A percentile compares a stretch with the other conserved stretches of the same genome.
phyloP scores from a whole-genome alignment of 1,139 yeast genomes.

The Nematodospora anomalae region DNA sequence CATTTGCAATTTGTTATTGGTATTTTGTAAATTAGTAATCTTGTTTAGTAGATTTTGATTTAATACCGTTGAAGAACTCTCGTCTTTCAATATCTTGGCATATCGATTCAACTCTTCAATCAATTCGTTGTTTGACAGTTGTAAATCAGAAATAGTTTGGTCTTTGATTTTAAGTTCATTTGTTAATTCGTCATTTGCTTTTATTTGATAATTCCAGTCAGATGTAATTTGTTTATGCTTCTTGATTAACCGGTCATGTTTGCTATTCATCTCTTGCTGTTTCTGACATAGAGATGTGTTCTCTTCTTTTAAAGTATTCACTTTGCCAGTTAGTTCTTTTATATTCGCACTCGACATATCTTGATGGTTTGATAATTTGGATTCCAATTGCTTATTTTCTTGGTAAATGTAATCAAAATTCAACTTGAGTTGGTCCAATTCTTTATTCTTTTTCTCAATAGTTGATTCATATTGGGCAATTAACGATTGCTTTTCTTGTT shows the following conservation, averaged over 20 bases:
- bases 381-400: constrained; percentile 57
- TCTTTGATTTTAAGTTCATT: constrained; percentile 24
- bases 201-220: constrained; percentile 30
- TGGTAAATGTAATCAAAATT: constrained; percentile 59
- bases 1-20: constrained; percentile 30
- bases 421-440: constrained; percentile 40
- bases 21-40: constrained; percentile 30
- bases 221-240: constrained; percentile 33
- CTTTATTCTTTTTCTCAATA: constrained; percentile 33
- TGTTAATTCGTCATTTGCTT: constrained; percentile 31
- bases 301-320: constrained; percentile 20
- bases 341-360: constrained; percentile 42
- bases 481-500: constrained; percentile 33
- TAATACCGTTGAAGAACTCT: constrained; percentile 14
- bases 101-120: constrained; percentile 38
- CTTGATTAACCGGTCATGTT: constrained; percentile 22
- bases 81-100: constrained; percentile 13
- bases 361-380: constrained; percentile 47
- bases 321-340: constrained; percentile 35
- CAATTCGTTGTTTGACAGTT: constrained; percentile 46
- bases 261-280: constrained; percentile 24
- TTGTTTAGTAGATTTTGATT: constrained; percentile 30
- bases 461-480: constrained; percentile 29
- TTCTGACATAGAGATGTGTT: constrained; percentile 17
- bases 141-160: constrained; percentile 19